Conservation (phyloP, 352 stramenopile genomes). For the Phytophthora litchii region DNA sequence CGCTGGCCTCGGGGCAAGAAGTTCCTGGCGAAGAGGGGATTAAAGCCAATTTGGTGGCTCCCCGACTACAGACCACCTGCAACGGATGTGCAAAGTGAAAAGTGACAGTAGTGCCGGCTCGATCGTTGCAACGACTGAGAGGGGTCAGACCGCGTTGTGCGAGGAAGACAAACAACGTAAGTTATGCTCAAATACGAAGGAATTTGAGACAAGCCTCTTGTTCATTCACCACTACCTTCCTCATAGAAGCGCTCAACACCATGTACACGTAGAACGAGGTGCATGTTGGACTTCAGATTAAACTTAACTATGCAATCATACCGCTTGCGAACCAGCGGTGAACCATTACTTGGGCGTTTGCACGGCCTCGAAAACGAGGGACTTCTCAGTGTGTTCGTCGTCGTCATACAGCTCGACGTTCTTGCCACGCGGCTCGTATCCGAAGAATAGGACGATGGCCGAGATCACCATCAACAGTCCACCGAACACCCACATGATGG, state of each 20-base stretch:
- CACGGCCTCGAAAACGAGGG: slow-evolving; percentile 30
- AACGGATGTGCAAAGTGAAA: not conserved
- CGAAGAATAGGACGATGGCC: slow-evolving; percentile 57
- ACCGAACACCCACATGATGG: slow-evolving; percentile 77
- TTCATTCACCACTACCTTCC: too few species aligned
- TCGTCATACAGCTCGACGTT: slow-evolving; percentile 64
- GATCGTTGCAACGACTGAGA: too few species aligned
- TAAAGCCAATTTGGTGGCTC: slow-evolving; percentile 37
- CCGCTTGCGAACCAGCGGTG: slow-evolving; percentile 21
- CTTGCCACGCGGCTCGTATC: slow-evolving; percentile 72
- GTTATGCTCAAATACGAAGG: too few species aligned
- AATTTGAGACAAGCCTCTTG: too few species aligned
- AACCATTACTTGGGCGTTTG: slow-evolving; percentile 30
- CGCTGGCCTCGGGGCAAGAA: slow-evolving; percentile 39
- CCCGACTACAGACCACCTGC: not conserved
- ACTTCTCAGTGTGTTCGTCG: slow-evolving; percentile 21
- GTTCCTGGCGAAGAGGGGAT: slow-evolving; percentile 22
- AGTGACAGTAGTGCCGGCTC: too few species aligned
- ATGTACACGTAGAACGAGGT: slow-evolving; percentile 8
- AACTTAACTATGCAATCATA: slow-evolving; percentile 24
- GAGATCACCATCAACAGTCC: slow-evolving; percentile 66
- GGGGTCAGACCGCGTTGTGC: too few species aligned
- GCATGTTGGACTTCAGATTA: slow-evolving; percentile 14
- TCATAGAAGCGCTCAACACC: too few species aligned
- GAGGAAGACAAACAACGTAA: too few species aligned